Evolutionary conservation across 2,329 filamentous ascomycete genomes (phyloP).

Genomic region (Fusarium sp.): DNA sequence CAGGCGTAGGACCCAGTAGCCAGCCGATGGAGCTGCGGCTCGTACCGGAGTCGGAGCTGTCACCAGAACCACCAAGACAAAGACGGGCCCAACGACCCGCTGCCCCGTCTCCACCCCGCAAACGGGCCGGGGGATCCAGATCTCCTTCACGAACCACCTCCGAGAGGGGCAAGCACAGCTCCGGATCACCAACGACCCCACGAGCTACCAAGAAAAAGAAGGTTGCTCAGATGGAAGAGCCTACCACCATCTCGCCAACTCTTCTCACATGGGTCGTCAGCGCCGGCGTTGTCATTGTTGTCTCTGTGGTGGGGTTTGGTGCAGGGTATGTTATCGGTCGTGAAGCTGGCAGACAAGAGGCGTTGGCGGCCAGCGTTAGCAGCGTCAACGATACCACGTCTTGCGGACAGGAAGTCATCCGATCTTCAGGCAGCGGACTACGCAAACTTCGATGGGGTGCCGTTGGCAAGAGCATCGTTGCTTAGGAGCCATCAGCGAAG

Average conservation of each 20-base stretch:
- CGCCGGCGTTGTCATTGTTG: constrained; percentile 74
- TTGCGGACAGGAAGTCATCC: constrained; percentile 65
- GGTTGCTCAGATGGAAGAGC: constrained; percentile 53
- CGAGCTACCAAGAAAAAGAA: constrained; percentile 71
- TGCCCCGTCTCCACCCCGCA: constrained; percentile 41
- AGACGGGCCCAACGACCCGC: constrained; percentile 38
- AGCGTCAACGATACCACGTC: constrained; percentile 59
- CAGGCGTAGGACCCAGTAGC: constrained; percentile 58
- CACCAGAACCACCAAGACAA: constrained; percentile 50
- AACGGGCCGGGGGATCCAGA: constrained; percentile 40
- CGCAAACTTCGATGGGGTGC: constrained; percentile 66
- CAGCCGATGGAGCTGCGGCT: constrained; percentile 70
- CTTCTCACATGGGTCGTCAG: constrained; percentile 73
- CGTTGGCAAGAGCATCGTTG: constrained; percentile 62
- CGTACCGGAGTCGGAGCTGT: constrained; percentile 70
- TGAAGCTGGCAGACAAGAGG: constrained; percentile 72
- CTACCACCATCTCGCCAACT: constrained; percentile 66
- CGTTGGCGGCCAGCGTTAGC: constrained; percentile 53
- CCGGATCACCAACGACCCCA: constrained; percentile 53
- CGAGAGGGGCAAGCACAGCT: constrained; percentile 64
- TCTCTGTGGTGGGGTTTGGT: constrained; percentile 75
- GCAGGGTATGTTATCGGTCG: constrained; percentile 75
- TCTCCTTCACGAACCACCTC: constrained; percentile 46
- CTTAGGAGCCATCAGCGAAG: constrained; percentile 45
- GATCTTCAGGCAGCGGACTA: constrained; percentile 62